Evolutionary conservation across 805 yeast genomes (phyloP), one percentile per base, ranked within the genome.

Genomic region (Candida ulmi): DNA sequence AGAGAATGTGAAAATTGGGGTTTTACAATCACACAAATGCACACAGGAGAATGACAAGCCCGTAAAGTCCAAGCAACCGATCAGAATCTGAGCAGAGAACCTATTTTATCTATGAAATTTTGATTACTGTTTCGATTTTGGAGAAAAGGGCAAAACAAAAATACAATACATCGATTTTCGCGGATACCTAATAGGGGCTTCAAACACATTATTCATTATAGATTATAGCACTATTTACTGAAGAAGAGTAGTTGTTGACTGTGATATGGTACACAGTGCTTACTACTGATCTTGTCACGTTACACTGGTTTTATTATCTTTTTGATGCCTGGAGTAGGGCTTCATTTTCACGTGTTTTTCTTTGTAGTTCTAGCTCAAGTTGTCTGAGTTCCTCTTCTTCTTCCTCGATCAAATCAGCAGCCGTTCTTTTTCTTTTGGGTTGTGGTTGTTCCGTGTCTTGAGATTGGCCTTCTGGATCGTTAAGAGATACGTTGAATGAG

Each of bases 321-420:
- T 16, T 28, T 5, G 17, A 15, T 6, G 17, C 11, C 5, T 15
- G n/a, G 7, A 28, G 13, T 6, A 8, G 31, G 6, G 17, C 31
- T 19, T n/a, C 11, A 31, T 17, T 31, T 11, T 36, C 39, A 30
- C 24, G 33, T 29, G 32, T 17, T 33, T 33, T 42, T 18, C 38
- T 30, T 46, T 41, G 54, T 6, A 74, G 46, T 37, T 68, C 61
- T 16, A 43, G 47, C 41, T 76, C 75, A 28, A 78, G 54, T 17
- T 52, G 54, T 33, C 45, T 55, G 8, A 78, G 68, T 47, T 72
- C 78, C 16, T 53, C 59, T 46, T 71, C 75, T 44, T 74, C 81
- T 28, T 55, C 55, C 5, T 47, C 57, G 2, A 78, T 71, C 37
- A 69, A 45, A 29, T 65, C 71, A 18, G 63, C 65, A 8, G 66